phyloP scores from a whole-genome alignment of 768 basidiomycete species.

The Leccinum olivaceopallidum region DNA sequence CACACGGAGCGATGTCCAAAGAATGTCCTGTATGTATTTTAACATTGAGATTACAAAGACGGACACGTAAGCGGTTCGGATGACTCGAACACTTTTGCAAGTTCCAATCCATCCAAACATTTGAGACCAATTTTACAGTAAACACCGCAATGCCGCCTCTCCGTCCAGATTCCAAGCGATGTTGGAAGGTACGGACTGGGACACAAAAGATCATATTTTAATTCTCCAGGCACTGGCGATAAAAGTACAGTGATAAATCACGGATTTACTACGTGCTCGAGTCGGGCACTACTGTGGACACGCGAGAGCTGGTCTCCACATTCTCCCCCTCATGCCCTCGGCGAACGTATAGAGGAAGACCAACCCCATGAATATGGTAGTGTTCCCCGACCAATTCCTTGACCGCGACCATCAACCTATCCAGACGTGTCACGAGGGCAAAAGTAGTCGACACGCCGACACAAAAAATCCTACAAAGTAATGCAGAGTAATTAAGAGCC shows the following conservation, averaged over 20 bases:
- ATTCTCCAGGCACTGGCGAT: background rate
- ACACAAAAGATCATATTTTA: no score
- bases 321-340: conserved; percentile 17
- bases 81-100: no score
- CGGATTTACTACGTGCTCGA: background rate
- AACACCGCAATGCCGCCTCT: no score
- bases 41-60: no score
- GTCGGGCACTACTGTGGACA: background rate
- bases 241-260: background rate
- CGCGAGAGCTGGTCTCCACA: conserved; percentile 33
- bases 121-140: no score
- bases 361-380: conserved; percentile 78
- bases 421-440: conserved; percentile 69
- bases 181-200: no score
- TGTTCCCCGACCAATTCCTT: conserved; percentile 89
- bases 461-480: conserved; percentile 54
- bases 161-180: no score
- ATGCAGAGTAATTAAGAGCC: background rate
- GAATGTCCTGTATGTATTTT: no score
- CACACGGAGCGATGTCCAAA: no score
- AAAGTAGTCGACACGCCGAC: conserved; percentile 73
- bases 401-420: conserved; percentile 75
- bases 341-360: conserved; percentile 28
- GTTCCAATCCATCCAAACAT: no score
- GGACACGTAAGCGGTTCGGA: no score